Conservation (phyloP, 257 asterid species). For the Solanum habrochaites region DNA sequence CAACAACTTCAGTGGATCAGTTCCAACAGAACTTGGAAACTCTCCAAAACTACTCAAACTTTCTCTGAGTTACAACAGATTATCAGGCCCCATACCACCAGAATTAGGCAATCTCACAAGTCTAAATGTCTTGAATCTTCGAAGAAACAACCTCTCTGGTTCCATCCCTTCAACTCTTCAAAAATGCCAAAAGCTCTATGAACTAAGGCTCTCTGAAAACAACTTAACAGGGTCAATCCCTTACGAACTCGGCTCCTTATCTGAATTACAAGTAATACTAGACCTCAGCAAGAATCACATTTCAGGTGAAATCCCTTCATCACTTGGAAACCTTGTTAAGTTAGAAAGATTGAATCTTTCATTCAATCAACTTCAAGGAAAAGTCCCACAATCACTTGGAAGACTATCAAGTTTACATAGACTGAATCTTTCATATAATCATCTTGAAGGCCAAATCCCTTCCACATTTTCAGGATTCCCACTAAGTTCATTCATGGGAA, state of each 20-base stretch:
- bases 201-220: constrained; percentile 72
- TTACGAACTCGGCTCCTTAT: constrained; percentile 43
- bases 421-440: constrained; percentile 58
- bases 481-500: constrained; percentile 38
- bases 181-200: constrained; percentile 70
- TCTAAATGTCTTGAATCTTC: constrained; percentile 64
- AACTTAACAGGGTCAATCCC: constrained; percentile 56
- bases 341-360: constrained; percentile 74
- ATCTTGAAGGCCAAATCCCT: constrained; percentile 51
- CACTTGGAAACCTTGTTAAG: constrained; percentile 55
- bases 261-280: constrained; percentile 65
- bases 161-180: constrained; percentile 54
- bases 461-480: constrained; percentile 54
- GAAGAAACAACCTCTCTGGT: constrained; percentile 55
- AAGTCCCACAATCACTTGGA: constrained; percentile 53
- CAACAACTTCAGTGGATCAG: constrained; percentile 47
- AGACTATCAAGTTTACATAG: constrained; percentile 60
- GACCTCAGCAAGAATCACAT: constrained; percentile 71
- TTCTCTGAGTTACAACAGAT: constrained; percentile 40
- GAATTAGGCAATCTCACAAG: constrained; percentile 64
- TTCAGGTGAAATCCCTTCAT: constrained; percentile 60
- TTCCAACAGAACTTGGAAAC: constrained; percentile 62
- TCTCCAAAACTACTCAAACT: constrained; percentile 56
- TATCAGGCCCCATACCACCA: constrained; percentile 60
- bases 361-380: constrained; percentile 44